A percentile compares a stretch with the other conserved stretches of the same genome.
Evolutionary conservation across 345 rosid species (phyloP).

Genomic region (Citrus maxima): DNA sequence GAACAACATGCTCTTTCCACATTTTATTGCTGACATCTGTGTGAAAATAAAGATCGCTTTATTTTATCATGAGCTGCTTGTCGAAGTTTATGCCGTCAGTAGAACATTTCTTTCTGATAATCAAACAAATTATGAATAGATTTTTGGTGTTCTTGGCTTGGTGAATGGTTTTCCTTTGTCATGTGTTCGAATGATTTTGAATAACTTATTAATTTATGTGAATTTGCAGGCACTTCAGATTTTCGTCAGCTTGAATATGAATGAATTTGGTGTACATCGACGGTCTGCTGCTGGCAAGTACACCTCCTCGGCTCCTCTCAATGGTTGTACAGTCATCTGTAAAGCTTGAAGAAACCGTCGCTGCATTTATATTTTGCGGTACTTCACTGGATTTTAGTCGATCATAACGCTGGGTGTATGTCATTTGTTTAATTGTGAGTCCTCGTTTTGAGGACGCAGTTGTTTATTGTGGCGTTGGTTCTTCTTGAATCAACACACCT

Average conservation of each 20-base stretch:
- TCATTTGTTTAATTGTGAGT: background rate
- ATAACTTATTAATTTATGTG: background rate
- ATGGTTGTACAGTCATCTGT: background rate
- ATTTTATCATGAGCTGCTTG: no score
- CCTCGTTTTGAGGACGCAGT: background rate
- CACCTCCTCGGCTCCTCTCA: background rate
- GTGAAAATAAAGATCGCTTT: no score
- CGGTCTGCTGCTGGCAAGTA: background rate
- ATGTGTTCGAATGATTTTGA: background rate
- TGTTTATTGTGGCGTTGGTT: background rate
- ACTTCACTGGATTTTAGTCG: background rate
- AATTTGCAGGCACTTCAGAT: background rate
- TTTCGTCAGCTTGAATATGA: background rate
- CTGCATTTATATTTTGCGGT: background rate
- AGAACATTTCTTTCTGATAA: no score
- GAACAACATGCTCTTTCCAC: background rate
- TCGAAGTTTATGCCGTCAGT: no score
- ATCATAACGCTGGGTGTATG: background rate
- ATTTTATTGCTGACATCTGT: no score
- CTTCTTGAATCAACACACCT: background rate
- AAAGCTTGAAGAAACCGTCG: background rate
- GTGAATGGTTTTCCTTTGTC: background rate
- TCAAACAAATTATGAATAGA: no score
- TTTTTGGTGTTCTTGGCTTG: no score
- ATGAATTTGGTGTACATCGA: background rate